phyloP scores from a whole-genome alignment of 768 basidiomycete genomes.

The Lentinula guzmanii region DNA sequence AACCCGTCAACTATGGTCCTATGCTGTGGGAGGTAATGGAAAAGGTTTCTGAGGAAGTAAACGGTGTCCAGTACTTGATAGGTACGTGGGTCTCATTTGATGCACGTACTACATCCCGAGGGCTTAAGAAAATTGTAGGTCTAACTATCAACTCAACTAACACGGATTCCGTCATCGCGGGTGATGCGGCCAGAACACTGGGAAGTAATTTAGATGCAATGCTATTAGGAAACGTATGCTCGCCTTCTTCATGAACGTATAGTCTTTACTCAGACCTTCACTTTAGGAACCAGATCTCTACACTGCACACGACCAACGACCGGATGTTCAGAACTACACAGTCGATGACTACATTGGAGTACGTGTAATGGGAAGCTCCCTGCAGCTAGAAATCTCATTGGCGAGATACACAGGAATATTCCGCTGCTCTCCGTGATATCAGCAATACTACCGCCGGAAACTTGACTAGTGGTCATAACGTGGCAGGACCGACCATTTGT shows the following conservation, averaged over 20 bases:
- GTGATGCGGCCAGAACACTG: conserved; percentile 28
- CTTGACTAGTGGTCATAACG: conserved; percentile 26
- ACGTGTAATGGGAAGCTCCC: conserved; percentile 8
- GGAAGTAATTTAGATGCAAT: conserved; percentile 37
- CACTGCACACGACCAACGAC: conserved; percentile 32
- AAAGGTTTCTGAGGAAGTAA: conserved; percentile 25
- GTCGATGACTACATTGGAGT: conserved; percentile 39
- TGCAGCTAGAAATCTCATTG: background rate
- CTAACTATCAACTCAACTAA: conserved; percentile 35
- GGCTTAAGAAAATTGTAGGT: conserved; percentile 22
- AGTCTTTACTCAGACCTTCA: background rate
- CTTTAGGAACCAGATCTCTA: conserved; percentile 58
- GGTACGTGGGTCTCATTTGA: conserved; percentile 14
- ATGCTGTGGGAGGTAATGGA: conserved; percentile 41
- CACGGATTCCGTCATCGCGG: conserved; percentile 24
- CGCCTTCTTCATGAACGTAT: background rate
- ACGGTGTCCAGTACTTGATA: conserved; percentile 23
- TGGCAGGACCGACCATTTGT: conserved; percentile 47
- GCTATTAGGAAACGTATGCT: conserved; percentile 41
- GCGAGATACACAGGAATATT: conserved; percentile 30
- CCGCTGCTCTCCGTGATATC: conserved; percentile 26
- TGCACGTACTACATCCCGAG: background rate
- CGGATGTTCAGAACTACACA: conserved; percentile 39
- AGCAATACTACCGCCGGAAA: conserved; percentile 31
- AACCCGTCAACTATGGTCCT: conserved; percentile 42